Base-by-base conservation (phyloP, 163 green algal genomes). In the Scenedesmus sp. region DNA sequence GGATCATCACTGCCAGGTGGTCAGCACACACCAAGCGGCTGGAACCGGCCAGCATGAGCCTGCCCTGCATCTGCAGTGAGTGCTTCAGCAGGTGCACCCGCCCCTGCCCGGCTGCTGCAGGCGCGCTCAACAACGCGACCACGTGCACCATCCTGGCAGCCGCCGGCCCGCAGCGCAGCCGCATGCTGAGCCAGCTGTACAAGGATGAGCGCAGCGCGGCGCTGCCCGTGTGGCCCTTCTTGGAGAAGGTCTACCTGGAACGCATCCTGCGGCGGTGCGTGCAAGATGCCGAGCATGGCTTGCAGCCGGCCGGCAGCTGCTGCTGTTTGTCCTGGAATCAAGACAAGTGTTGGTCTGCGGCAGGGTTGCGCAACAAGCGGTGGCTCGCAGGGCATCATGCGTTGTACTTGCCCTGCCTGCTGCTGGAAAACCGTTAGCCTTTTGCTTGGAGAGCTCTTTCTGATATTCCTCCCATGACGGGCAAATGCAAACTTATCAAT, bases 231-330 rank as follows among this genome's bases (percentile, higher is more conserved):
- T 98, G 95, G 87, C 86, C 96, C 10, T 97, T 99, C 72, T 89
- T 99, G 35, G 96, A 99, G 79, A 99, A 99, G 91, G 98, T 99
- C 18, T 99, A 98, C 94, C 84, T 99, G 90, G 98, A 99, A 91
- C 93, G 98, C 22, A 98, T 99, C 73, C 94, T 99, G 30, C 43
- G 80, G 10, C 85, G 83, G 78, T 89, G 35, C 42, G 76, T 40
- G 61, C n/a, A n/a, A n/a, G n/a, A n/a, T n/a, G n/a, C n/a, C n/a
- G n/a, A n/a, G n/a, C n/a, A n/a, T n/a, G n/a, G n/a, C n/a, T n/a
- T n/a, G n/a, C n/a, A n/a, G n/a, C n/a, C n/a, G n/a, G n/a, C n/a
- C n/a, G n/a, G n/a, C n/a, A n/a, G n/a, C n/a, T n/a, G n/a, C n/a
- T n/a, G n/a, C n/a, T n/a, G n/a, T n/a, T n/a, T n/a, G n/a, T n/a